phyloP scores from a whole-genome alignment of 148 eudicot species.

The Dysphania ambrosioides region DNA sequence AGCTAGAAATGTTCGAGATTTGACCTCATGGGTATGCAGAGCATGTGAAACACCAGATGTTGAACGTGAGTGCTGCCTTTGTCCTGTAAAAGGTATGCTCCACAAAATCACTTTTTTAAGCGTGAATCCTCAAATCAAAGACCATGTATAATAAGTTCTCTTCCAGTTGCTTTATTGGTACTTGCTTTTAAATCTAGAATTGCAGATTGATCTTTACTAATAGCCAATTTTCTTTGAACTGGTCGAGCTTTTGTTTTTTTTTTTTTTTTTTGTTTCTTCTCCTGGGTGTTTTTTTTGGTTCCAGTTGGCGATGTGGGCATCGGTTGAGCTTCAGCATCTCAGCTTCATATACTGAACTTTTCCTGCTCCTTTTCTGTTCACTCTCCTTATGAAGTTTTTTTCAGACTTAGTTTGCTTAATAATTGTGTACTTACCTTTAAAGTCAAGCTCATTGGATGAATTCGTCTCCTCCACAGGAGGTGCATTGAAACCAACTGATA shows the following conservation, averaged over 20 bases:
- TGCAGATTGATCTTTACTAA: not conserved
- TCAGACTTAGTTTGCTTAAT: not conserved
- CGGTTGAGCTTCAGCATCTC: not conserved
- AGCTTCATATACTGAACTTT: not conserved
- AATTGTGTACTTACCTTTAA: not conserved
- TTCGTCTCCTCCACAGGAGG: constrained; percentile 51
- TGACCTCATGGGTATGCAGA: constrained; percentile 98
- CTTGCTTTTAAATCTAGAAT: not conserved
- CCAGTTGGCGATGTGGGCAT: not conserved
- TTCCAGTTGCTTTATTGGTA: not conserved
- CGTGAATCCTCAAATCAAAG: not conserved
- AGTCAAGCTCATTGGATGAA: constrained; percentile 14
- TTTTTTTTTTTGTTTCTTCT: not conserved
- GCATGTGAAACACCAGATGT: constrained; percentile 89
- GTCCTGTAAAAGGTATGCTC: constrained; percentile 92
- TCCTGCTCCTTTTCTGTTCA: not conserved
- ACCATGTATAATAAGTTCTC: not conserved
- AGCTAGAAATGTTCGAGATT: constrained; percentile 77
- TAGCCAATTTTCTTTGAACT: not conserved
- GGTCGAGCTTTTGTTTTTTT: not conserved
- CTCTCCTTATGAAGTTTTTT: not conserved
- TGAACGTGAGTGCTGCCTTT: constrained; percentile 92
- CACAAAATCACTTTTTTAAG: not conserved
- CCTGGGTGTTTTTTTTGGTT: not conserved
- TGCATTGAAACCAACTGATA: constrained; percentile 94